Evolutionary conservation across 768 basidiomycete species (phyloP), one percentile per base, ranked within the genome.

Genomic region (Termitomyces sp.): DNA sequence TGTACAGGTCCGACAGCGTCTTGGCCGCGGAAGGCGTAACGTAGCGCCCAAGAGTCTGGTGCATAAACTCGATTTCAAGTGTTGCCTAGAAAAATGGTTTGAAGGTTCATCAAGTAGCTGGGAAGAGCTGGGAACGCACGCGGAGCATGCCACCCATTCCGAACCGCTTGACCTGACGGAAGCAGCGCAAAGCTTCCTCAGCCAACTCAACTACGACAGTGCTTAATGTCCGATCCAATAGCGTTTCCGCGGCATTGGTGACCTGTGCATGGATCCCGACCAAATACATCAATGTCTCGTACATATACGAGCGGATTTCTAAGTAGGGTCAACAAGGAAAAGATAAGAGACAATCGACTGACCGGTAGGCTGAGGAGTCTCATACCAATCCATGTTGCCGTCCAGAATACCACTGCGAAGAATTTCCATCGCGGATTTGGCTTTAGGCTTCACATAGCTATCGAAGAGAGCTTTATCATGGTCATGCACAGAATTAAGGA

Each of bases 81-180:
- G 97, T 98, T 14, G 97, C 97, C 94, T 98, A 69, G 26, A 38
- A 41, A 45, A 55, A 22, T 20, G 13, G 44, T 26, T 60, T 63
- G 13, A 62, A 18, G 8, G 20, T 40, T 14, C 55, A 16, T 44
- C 30, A 4, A 14, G n/a, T 28, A 3, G 49, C 44, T 57, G 48
- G 52, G 30, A n/a, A 40, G 24, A 33, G 2, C 43, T 35, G 30
- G 47, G 40, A 28, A 78, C 88, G 58, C 69, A 97, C 95, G 49
- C 92, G 85, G 45, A 99, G 80, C 97, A 98, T 98, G 9, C 97
- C 97, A 32, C 97, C 97, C 88, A 98, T 97, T 18, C 95, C 94
- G 67, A 97, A 98, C 50, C 87, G 82, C 66, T 87, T 88, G 43
- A 98, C 86, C 71, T 94, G 87, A 63, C 82, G 83, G 81, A 99